Conservation (phyloP, 495 filamentous ascomycete species). For the Lophiostoma macrostomum region DNA sequence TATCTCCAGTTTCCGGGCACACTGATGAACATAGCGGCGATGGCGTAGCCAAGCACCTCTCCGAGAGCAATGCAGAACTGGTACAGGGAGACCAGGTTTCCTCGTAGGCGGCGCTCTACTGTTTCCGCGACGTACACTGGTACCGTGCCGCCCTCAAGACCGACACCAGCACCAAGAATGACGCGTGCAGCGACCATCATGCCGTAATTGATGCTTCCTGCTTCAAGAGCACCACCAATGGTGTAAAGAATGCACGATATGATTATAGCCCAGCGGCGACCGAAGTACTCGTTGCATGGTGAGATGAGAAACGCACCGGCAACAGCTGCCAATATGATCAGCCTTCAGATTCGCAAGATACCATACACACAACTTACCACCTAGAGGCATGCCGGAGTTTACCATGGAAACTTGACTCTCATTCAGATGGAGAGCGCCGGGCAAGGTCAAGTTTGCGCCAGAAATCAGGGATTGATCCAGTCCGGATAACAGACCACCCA, state of each 20-base stretch:
- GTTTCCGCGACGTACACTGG: conserved; percentile 54
- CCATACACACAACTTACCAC: conserved; percentile 20
- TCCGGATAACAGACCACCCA: conserved; percentile 61
- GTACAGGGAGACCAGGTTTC: conserved; percentile 60
- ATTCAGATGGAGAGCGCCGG: conserved; percentile 46
- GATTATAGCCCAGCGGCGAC: conserved; percentile 58
- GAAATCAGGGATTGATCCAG: conserved; percentile 50
- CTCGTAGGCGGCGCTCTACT: conserved; percentile 53
- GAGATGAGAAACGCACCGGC: conserved; percentile 57
- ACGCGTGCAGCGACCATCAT: conserved; percentile 61
- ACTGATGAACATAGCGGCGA: conserved; percentile 59
- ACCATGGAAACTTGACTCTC: conserved; percentile 51
- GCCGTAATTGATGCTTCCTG: conserved; percentile 56
- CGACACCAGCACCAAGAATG: conserved; percentile 59
- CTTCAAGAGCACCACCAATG: conserved; percentile 57
- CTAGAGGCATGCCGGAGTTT: conserved; percentile 58
- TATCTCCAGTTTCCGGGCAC: conserved; percentile 61
- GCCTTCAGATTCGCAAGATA: not conserved
- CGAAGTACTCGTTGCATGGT: conserved; percentile 57
- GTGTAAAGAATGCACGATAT: conserved; percentile 57
- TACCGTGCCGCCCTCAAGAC: conserved; percentile 60
- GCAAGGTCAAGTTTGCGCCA: conserved; percentile 59
- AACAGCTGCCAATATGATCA: conserved; percentile 44
- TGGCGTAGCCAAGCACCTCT: conserved; percentile 60
- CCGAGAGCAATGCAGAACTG: conserved; percentile 64